Evolutionary conservation across 2,329 filamentous ascomycete species (phyloP), one percentile per base, ranked within the genome.

Genomic region (Dichotomopilus funicola): DNA sequence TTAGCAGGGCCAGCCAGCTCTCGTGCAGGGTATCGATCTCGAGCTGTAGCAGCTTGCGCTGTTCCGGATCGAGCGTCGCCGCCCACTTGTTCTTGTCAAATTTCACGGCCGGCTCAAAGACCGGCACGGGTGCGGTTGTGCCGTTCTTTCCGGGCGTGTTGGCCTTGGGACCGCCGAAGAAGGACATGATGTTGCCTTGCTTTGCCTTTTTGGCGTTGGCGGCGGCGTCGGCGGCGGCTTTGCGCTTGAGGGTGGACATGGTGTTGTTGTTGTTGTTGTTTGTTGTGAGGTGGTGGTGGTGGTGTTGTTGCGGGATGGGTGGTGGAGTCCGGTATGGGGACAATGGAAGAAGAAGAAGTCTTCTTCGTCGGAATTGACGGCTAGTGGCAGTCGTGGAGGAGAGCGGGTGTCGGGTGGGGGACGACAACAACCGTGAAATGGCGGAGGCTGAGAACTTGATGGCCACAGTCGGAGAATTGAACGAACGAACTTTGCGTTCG

Each of bases 81-180:
- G 91, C 78, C 94, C 94, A 99, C 72, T 88, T 89, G 46, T 83
- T 82, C 76, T 96, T 96, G 76, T 96, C 81, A 69, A 96, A 97
- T 62, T 82, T 88, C 55, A 69, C 60, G 5, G 71, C 64, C 37
- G 73, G 19, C 19, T 27, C 19, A 3, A 27, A 27, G 19, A 27
- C 61, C 4, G 70, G 58, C 37, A 68, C 63, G 12, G 68, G 51
- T 6, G 63, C 63, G 8, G 13, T 53, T 19, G 34, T 43, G 19
- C 42, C 36, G 43, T 60, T 44, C 19, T 58, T 59, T 27, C 66
- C 58, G 33, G 67, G 19, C n/a, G 53, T 13, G 34, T 45, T 71
- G 53, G 64, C 66, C 68, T 87, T 88, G 5, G 90, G 85, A 13
- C 81, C 77, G 11, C 83, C 81, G 66, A 99, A 97, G 78, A 97